Base-by-base conservation (phyloP, 2,329 filamentous ascomycete genomes). In the Penicillium griseofulvum region DNA sequence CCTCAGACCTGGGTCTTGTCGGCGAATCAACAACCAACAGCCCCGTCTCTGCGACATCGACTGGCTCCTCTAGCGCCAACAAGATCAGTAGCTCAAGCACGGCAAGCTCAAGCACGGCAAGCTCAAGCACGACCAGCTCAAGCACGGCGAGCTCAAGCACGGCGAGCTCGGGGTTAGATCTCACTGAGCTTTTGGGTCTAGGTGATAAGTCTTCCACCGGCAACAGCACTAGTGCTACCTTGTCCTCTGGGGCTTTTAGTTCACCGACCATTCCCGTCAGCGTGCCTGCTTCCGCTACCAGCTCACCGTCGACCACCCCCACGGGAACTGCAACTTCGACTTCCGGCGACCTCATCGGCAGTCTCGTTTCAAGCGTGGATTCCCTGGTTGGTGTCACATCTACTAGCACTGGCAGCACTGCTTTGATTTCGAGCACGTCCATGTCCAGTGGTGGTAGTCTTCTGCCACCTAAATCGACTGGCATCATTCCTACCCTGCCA, bases 181-280 rank as follows among this genome's bases (percentile, higher is more conserved):
- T 54, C 17, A 12, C 34, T n/a, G 52, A 34, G 6, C 47, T 54
- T 39, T 34, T 54, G 39, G 54, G 38, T 52, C 41, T 48, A 26
- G 39, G 43, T 37, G 36, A 39, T 22, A 55, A 49, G 33, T 31
- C 49, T 52, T 50, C 56, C 47, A 51, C 51, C 14, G 29, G 45
- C 26, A 53, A 52, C 28, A 46, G 38, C 41, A 53, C 45, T 24
- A 57, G 34, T 49, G 28, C 36, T 28, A 36, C 45, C 17, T 10
- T 43, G 11, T 48, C 49, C n/a, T 41, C 36, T 28, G 36, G 36
- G n/a, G 22, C 52, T 29, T 46, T 14, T 14, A 38, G 56, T 17
- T 50, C 58, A 29, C 55, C 67, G 22, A 67, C 61, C 8, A 66
- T 70, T 14, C 54, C 67, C n/a, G 57, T 68, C 31, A 70, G 65